Base-by-base conservation (phyloP, 2,329 filamentous ascomycete genomes). In the Clonostachys rhizophaga region DNA sequence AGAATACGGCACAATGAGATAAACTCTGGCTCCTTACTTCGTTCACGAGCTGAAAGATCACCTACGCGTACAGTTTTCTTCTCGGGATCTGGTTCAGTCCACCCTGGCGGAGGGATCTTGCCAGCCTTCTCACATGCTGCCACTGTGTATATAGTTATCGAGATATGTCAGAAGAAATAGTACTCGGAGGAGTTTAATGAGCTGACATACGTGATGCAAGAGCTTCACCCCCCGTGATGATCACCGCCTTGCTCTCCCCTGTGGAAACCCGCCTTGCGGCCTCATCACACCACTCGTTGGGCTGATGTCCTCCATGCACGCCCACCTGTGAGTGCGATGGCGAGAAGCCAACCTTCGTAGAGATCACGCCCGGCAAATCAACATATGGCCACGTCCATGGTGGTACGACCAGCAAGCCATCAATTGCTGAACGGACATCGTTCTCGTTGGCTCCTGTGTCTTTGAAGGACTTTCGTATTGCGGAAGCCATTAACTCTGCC, bases 371-470 rank as follows among this genome's bases (percentile, higher is more conserved):
- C 0, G 82, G 79, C 2, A 86, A 61, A 56, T 86, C 75, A 2
- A 69, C 62, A 56, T 86, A 86, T 1, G 77, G 74, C 83, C 83
- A 86, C 0, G 83, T 84, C 83, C 83, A 87, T 0, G 79, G 79
- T 39, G 70, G 72, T 10, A 86, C 81, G 5, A 84, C 73, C 40
- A 75, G 68, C 42, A 87, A 68, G 52, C 75, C 79, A 56, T 86
- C 81, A 45, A 84, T 75, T 1, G 62, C 61, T 0, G 64, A 55
- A 49, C 69, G 68, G 0, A 84, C 57, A 1, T 63, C 39, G 0
- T 55, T 11, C 53, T 52, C 6, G 55, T 45, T 2, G 58, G 54
- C 12, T 58, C 54, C 9, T 70, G 53, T 72, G 53, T 86, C 81
- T 37, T 66, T 47, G 5, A 84, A 56, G 3, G 82, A 78, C 14